phyloP scores from a whole-genome alignment of 2,329 filamentous ascomycete genomes.

The Colletotrichum filicis region DNA sequence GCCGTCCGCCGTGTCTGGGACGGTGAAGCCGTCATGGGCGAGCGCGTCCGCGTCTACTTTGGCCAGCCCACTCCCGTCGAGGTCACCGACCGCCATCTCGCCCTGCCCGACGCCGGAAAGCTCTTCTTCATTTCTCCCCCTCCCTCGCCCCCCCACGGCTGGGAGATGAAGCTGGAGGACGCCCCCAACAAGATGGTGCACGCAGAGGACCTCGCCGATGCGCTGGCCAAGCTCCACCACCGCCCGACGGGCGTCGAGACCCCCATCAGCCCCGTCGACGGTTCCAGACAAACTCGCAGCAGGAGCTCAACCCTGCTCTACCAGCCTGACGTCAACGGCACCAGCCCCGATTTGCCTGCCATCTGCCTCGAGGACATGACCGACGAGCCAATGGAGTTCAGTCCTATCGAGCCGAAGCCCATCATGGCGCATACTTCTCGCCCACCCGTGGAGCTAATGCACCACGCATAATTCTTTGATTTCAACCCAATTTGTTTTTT shows the following conservation, averaged over 20 bases:
- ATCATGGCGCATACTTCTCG: constrained; percentile 70
- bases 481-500: constrained; percentile 20
- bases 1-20: constrained; percentile 79
- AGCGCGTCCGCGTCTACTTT: constrained; percentile 76
- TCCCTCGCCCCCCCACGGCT: constrained; percentile 74
- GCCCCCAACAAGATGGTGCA: constrained; percentile 77
- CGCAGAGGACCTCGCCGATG: constrained; percentile 75
- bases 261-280: constrained; percentile 55
- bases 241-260: constrained; percentile 44
- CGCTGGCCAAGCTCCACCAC: constrained; percentile 71
- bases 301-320: constrained; percentile 75
- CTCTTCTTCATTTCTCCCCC: constrained; percentile 80
- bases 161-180: constrained; percentile 75
- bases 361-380: constrained; percentile 77
- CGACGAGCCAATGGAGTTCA: constrained; percentile 60
- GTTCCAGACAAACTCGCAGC: constrained; percentile 56
- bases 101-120: constrained; percentile 76
- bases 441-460: constrained; percentile 75
- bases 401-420: constrained; percentile 56
- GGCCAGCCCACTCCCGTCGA: constrained; percentile 70
- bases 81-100: constrained; percentile 66
- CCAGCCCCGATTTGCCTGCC: constrained; percentile 67
- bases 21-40: constrained; percentile 77
- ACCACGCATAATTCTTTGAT: constrained; percentile 29
- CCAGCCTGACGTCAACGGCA: constrained; percentile 64